A percentile compares a stretch with the other conserved stretches of the same genome.
These are phyloP conservation scores for Oehlia diaphana DNA, from an alignment of 192 early-diverging fungal species.

Conservation along the genomic window DNA sequence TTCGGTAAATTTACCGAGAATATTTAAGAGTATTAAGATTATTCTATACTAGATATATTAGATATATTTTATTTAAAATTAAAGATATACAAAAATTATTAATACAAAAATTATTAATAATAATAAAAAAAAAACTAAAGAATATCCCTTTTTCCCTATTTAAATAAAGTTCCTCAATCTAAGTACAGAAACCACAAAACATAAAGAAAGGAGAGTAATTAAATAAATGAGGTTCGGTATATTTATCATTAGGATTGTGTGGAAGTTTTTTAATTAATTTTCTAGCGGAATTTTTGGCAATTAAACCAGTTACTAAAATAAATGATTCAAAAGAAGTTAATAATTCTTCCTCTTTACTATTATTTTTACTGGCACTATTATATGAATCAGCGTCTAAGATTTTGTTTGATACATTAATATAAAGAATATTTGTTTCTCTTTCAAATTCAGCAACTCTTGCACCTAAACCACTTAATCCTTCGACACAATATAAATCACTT, in stretches of 20 bases:
- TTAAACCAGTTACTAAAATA: neutral
- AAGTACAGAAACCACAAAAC: neutral
- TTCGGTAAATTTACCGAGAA: constrained; percentile 39
- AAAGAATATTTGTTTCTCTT: neutral
- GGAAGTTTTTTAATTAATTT: neutral
- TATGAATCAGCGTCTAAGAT: neutral
- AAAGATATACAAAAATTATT: neutral
- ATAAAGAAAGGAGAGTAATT: constrained; percentile 10
- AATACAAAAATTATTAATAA: neutral
- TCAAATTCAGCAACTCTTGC: neutral
- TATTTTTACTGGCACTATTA: neutral
- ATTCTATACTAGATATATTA: neutral
- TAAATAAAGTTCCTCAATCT: neutral
- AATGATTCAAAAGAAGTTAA: constrained; percentile 3
- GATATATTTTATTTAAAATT: neutral
- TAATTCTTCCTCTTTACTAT: neutral
- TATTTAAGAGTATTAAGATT: neutral
- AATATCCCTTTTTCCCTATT: neutral
- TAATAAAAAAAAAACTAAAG: neutral
- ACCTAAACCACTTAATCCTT: constrained; percentile 2
- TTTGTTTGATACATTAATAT: neutral
- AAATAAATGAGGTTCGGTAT: neutral
- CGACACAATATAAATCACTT: neutral
- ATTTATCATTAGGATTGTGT: neutral
- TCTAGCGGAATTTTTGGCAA: neutral